Evolutionary conservation across 1,284 basidiomycete genomes (phyloP), one percentile per base, ranked within the genome.

Genomic region (Papiliotrema fonsecae): DNA sequence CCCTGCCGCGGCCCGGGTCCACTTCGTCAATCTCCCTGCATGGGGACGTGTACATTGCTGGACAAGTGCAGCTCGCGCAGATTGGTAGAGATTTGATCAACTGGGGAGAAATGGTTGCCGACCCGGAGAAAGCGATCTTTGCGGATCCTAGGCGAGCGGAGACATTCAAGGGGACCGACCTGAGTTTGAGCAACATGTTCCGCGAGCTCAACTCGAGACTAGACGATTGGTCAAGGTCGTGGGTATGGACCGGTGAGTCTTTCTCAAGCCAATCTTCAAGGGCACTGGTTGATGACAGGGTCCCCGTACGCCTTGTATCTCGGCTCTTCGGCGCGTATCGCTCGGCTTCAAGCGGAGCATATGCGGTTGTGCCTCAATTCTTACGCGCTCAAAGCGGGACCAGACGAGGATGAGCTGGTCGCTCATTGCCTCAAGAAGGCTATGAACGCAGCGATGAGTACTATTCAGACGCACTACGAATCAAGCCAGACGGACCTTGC

Each of bases 301-400:
- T 65, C 64, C 16, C 61, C 60, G 2, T 59, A 65, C 41, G 52
- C 55, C 3, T 47, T 61, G 4, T 65, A 62, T 45, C 54, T 67
- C 7, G 63, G 62, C 13, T 54, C 62, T 6, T 62, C 63, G 4
- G 60, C 60, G 2, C 43, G 58, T 7, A 53, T 64, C 22, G 58
- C 61, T 22, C 53, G 62, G 19, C 54, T 67, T 2, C 62, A 63
- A 47, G 60, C 55, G 4, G 63, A 65, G 31, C 63, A 67, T 47
- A 60, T 67, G 53, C 50, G 63, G 25, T 50, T 67, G 18, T 65
- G 65, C 39, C 45, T 67, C 32, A 67, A 67, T 45, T 63, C 63
- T 18, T 62, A 61, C 37, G 61, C 62, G 1, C 53, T 67, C 27
- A 58, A 61, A 46, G 56, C 61, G 6, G 51, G 47, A 10, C 49